A percentile compares a stretch with the other conserved stretches of the same genome.
phyloP scores from a whole-genome alignment of 169 alveolate genomes.

The Haemoproteus tartakovskyi region DNA sequence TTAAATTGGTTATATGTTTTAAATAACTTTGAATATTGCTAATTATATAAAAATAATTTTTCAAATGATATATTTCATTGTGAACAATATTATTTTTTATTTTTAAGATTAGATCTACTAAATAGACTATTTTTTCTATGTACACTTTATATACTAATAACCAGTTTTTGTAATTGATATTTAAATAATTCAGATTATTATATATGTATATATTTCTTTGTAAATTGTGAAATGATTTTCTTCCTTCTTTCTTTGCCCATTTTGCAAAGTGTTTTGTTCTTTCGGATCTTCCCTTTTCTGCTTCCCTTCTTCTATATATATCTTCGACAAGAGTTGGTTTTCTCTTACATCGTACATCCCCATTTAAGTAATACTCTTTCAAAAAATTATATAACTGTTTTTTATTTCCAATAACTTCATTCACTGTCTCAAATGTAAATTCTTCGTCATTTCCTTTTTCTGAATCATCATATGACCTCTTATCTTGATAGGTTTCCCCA shows the following conservation, averaged over 20 bases:
- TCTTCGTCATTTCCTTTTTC: neutral
- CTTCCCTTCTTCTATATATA: neutral
- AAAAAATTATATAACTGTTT: neutral
- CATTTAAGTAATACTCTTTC: constrained; percentile 12
- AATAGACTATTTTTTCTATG: constrained; percentile 39
- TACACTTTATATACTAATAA: constrained; percentile 31
- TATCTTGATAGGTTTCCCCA: neutral
- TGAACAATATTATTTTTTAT: constrained; percentile 25
- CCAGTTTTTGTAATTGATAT: constrained; percentile 64
- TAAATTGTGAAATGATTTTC: neutral
- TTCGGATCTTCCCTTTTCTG: neutral
- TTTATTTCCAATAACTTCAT: constrained; percentile 29
- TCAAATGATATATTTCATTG: constrained; percentile 9
- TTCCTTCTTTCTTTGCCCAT: neutral
- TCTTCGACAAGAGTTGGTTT: neutral
- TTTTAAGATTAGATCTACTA: constrained; percentile 40
- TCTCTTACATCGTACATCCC: neutral
- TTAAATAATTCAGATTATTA: constrained; percentile 44
- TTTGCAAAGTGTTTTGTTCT: no score
- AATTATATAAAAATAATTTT: constrained; percentile 46
- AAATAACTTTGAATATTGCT: constrained; percentile 46
- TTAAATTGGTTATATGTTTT: constrained; percentile 4
- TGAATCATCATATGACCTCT: neutral
- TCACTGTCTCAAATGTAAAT: constrained; percentile 16
- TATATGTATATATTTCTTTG: constrained; percentile 43